A percentile compares a stretch with the other conserved stretches of the same genome.
Evolutionary conservation across 1,139 yeast genomes (phyloP).

Genomic region (Pichia sp.): DNA sequence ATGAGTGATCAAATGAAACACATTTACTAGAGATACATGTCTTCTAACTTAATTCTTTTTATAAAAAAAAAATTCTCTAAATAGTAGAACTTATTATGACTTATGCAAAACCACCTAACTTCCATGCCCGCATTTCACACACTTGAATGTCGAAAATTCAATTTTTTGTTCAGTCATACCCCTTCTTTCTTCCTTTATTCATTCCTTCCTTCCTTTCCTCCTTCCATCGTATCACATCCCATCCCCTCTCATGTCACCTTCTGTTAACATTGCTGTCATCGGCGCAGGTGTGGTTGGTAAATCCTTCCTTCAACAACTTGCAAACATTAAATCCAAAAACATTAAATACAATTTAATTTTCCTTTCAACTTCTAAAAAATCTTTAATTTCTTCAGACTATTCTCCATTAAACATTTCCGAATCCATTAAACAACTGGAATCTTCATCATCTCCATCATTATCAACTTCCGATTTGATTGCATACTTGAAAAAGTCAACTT

Average conservation of each 20-base stretch:
- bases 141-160: no score
- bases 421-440: conserved; percentile 44
- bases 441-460: conserved; percentile 46
- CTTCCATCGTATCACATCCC: no score
- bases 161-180: no score
- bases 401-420: conserved; percentile 56
- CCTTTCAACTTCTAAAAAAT: conserved; percentile 67
- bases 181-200: no score
- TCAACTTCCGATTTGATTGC: conserved; percentile 51
- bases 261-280: conserved; percentile 74
- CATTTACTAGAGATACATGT: conserved; percentile 26
- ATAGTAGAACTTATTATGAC: no score
- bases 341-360: conserved; percentile 71
- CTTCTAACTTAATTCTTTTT: no score
- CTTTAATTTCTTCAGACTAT: conserved; percentile 63
- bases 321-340: conserved; percentile 28
- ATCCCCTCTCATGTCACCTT: conserved; percentile 31
- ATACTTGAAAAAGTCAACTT: conserved; percentile 57
- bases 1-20: conserved; percentile 37
- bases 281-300: conserved; percentile 96
- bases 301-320: conserved; percentile 74
- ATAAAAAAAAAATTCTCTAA: no score
- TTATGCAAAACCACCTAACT: no score
- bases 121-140: no score
- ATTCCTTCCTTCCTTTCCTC: neutral